Evolutionary conservation across 768 basidiomycete species (phyloP), one percentile per base, ranked within the genome.

Genomic region (Amanita fuliginea): DNA sequence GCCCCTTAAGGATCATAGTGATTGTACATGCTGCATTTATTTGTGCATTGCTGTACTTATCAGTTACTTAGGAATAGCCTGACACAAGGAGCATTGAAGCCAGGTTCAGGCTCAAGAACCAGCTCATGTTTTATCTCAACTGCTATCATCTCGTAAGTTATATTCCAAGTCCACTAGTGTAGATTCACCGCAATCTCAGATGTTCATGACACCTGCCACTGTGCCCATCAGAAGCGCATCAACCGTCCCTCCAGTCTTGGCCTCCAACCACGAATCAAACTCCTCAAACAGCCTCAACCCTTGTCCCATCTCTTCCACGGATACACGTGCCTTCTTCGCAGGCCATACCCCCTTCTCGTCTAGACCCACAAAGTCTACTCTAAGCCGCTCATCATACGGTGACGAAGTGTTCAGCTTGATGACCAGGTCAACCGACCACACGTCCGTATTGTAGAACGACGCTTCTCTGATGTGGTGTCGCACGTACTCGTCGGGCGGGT

Each of bases 381-480:
- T 26, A 1, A 51, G 42, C 6, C 16, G 9, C 16, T 22, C 36
- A 8, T 34, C 33, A 11, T 30, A 9, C 16, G 4, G 18, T n/a
- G n/a, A n/a, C 41, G 22, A 96, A 67, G 42, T 62, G 5, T 73
- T 69, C 10, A 82, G 62, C 59, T 81, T 77, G 47, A 91, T 64
- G 26, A 82, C 76, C 53, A 97, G 69, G 54, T 88, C 76, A 36
- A 96, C 66, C 0, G 74, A 68, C 77, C 88, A 94, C 0, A 72
- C 70, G 50, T 88, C 78, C 8, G 74, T 74, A 1, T 83, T 85
- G 56, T 89, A 90, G 63, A 87, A 90, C 2, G 92, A 91, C 0
- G 79, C 90, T 62, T 94, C 90, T 60, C 92, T 96, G 66, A 97
- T 77, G 57, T 92, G 88, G 59, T 98, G 95, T 6, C 92, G 76